phyloP scores from a whole-genome alignment of 2,329 filamentous ascomycete species.

The Sarocladium kiliense region DNA sequence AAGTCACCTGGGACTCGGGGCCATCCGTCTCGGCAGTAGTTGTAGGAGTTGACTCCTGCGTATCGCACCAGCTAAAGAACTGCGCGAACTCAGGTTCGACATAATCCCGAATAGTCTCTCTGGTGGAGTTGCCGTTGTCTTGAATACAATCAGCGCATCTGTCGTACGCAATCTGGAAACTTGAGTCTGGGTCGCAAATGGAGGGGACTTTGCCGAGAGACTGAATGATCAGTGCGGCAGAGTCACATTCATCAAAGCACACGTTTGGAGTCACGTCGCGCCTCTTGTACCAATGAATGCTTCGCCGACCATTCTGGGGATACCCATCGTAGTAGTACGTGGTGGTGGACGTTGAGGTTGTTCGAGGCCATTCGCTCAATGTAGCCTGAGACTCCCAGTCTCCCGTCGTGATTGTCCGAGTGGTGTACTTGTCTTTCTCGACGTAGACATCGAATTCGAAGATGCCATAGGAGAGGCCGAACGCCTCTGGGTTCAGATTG shows the following conservation, averaged over 20 bases:
- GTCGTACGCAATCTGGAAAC: constrained; percentile 31
- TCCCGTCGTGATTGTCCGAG: constrained; percentile 46
- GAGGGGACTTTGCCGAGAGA: constrained; percentile 37
- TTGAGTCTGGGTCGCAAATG: constrained; percentile 39
- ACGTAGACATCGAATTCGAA: constrained; percentile 43
- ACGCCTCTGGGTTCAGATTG: constrained; percentile 55
- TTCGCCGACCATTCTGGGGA: background rate
- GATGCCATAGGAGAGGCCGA: constrained; percentile 59
- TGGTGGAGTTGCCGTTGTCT: constrained; percentile 17
- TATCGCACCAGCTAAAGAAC: constrained; percentile 41
- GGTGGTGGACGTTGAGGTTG: constrained; percentile 12
- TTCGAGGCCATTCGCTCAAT: constrained; percentile 29
- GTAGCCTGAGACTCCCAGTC: constrained; percentile 49
- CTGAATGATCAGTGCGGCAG: constrained; percentile 40
- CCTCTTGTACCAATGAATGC: constrained; percentile 21
- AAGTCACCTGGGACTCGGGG: constrained; percentile 18
- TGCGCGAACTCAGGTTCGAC: constrained; percentile 34
- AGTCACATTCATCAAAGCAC: constrained; percentile 52
- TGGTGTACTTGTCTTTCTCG: constrained; percentile 27
- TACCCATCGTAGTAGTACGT: background rate
- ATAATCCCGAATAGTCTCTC: constrained; percentile 26
- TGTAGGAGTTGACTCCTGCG: constrained; percentile 16
- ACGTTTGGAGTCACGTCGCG: constrained; percentile 36
- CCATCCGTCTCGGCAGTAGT: constrained; percentile 10
- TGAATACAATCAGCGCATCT: constrained; percentile 40